phyloP scores from a whole-genome alignment of 208 protist species.

The Leptomonas pyrrhocoris region DNA sequence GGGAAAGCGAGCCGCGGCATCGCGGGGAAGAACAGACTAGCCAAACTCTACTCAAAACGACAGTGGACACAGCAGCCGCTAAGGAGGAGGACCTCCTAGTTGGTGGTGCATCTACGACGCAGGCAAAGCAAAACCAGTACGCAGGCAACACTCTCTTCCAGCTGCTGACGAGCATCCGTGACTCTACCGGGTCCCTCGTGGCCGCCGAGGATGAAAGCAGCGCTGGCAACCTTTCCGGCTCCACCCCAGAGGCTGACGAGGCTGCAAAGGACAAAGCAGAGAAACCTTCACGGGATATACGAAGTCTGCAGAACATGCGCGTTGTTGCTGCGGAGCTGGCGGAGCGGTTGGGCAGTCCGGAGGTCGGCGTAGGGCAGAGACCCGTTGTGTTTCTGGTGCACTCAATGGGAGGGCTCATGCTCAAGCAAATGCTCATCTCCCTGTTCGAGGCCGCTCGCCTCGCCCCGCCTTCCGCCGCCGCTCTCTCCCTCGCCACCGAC shows the following conservation, averaged over 20 bases:
- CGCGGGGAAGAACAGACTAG: neutral
- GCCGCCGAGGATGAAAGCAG: slow-evolving; percentile 10
- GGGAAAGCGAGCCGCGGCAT: neutral
- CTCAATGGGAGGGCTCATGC: slow-evolving; percentile 70
- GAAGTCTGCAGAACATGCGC: slow-evolving; percentile 39
- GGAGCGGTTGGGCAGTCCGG: slow-evolving; percentile 38
- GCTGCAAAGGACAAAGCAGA: neutral
- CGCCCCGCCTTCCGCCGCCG: slow-evolving; percentile 8
- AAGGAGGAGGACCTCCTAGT: neutral
- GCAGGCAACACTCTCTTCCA: slow-evolving; percentile 14
- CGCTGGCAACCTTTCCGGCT: slow-evolving; percentile 1
- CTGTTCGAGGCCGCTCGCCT: slow-evolving; percentile 30
- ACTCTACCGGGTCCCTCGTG: slow-evolving; percentile 12
- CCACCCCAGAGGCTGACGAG: neutral
- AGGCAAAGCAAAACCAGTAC: neutral
- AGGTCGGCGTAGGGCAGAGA: slow-evolving; percentile 47
- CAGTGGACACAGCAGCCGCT: neutral
- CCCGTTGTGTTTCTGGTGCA: slow-evolving; percentile 71
- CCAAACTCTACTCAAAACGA: neutral
- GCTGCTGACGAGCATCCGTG: slow-evolving; percentile 14
- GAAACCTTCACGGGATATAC: slow-evolving; percentile 7
- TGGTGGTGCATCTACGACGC: neutral
- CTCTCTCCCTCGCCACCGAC: slow-evolving; percentile 1
- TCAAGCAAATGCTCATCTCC: slow-evolving; percentile 65
- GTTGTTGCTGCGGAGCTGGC: slow-evolving; percentile 53